phyloP scores from a whole-genome alignment of 2,329 filamentous ascomycete species.

The Botrytis porri region DNA sequence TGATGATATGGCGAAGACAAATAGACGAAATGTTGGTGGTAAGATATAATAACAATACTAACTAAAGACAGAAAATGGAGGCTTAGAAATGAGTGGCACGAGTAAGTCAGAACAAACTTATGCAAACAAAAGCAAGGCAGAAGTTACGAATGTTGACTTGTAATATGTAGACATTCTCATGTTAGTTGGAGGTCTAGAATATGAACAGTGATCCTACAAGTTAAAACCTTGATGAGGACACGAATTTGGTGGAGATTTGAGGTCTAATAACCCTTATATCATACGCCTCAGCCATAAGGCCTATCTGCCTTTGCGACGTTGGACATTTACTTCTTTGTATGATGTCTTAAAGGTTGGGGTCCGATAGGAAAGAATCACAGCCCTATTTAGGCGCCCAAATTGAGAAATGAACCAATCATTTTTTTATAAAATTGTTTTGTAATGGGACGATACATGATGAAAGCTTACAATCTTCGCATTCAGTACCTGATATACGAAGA shows the following conservation, averaged over 20 bases:
- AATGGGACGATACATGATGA: not conserved
- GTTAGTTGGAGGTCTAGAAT: conserved; percentile 14
- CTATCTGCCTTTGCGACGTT: not conserved
- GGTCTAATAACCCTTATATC: conserved; percentile 2
- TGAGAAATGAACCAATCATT: conserved; percentile 8
- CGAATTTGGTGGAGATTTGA: conserved; percentile 4
- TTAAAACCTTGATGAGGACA: not conserved
- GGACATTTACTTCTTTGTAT: not conserved
- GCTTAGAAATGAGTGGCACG: not conserved
- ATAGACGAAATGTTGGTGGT: not conserved
- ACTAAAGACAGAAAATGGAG: not conserved
- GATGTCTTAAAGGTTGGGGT: not conserved
- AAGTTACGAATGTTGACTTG: not conserved
- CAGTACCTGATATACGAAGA: not conserved
- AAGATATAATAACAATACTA: not conserved
- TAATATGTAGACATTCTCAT: conserved; percentile 7
- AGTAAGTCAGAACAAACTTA: conserved; percentile 10
- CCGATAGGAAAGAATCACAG: not conserved
- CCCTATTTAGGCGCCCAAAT: conserved; percentile 5
- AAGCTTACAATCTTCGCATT: not conserved
- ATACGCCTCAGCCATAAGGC: not conserved
- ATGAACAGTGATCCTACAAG: not conserved
- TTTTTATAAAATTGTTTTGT: not conserved
- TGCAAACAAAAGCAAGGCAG: conserved; percentile 1
- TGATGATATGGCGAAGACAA: not conserved